These are phyloP conservation scores for Platanthera zijinensis DNA, from an alignment of 106 monocot species.

Conservation along the genomic window DNA sequence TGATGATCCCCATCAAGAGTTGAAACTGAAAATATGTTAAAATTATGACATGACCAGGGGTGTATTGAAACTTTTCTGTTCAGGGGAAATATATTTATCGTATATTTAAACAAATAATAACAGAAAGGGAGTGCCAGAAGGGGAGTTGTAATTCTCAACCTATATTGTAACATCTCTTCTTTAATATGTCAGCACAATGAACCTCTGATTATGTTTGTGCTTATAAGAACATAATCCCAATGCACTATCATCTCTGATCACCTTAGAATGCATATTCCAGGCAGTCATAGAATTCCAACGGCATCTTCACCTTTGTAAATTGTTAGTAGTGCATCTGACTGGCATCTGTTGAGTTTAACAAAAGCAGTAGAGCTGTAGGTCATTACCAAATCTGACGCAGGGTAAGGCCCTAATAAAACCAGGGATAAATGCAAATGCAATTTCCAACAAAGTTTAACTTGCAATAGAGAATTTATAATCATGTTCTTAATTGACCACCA, in stretches of 20 bases:
- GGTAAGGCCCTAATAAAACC: too few relatives aligned
- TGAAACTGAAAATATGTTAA: neutral
- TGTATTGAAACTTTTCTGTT: neutral
- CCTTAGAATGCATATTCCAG: neutral
- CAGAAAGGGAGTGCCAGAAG: neutral
- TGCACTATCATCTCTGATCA: neutral
- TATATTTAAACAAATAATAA: neutral
- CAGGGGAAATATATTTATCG: neutral
- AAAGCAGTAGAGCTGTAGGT: neutral
- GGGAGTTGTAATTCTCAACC: neutral
- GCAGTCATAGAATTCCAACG: neutral
- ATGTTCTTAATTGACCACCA: too few relatives aligned
- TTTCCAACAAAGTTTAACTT: too few relatives aligned
- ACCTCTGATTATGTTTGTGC: neutral
- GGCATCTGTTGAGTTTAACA: neutral
- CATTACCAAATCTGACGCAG: too few relatives aligned
- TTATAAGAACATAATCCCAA: neutral
- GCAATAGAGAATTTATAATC: too few relatives aligned
- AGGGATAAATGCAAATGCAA: too few relatives aligned
- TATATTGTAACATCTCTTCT: neutral
- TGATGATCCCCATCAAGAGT: neutral
- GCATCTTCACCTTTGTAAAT: neutral
- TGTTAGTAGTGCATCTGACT: neutral
- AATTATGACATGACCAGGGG: neutral
- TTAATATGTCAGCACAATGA: neutral